Evolutionary conservation across 345 rosid genomes (phyloP).

Genomic region (Eucalyptus camaldulensis): DNA sequence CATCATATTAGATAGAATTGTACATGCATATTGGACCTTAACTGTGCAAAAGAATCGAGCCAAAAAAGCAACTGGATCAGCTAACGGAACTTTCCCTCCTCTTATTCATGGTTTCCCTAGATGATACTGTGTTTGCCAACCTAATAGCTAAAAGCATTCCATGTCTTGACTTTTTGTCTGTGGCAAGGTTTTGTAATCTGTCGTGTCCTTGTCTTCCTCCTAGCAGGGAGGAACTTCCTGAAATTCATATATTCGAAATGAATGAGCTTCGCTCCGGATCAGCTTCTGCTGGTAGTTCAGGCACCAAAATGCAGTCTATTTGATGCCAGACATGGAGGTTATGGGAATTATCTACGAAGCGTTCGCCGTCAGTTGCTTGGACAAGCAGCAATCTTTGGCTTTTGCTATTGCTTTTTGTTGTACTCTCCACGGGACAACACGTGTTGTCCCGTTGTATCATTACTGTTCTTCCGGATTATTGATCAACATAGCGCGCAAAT

Average conservation of each 20-base stretch:
- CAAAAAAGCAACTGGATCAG: neutral
- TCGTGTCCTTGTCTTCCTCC: neutral
- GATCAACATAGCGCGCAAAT: neutral
- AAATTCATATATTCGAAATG: slow-evolving; percentile 34
- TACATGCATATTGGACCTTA: neutral
- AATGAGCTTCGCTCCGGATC: neutral
- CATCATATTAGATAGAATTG: neutral
- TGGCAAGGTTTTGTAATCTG: neutral
- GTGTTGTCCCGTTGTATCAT: neutral
- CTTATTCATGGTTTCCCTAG: neutral
- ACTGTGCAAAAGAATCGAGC: neutral
- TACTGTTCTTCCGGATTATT: neutral
- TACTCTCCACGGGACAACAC: neutral
- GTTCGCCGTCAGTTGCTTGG: neutral
- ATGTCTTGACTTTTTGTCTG: neutral
- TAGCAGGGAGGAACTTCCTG: slow-evolving; percentile 54
- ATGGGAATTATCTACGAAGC: neutral
- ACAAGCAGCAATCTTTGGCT: neutral
- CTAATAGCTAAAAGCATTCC: neutral
- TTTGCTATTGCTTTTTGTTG: neutral
- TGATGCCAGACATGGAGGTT: neutral
- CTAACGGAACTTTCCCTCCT: neutral
- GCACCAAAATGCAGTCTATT: neutral
- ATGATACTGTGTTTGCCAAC: neutral
- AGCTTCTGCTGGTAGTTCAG: neutral